Evolutionary conservation across 805 yeast genomes (phyloP).

Genomic region (Kockiozyma suomiensis): DNA sequence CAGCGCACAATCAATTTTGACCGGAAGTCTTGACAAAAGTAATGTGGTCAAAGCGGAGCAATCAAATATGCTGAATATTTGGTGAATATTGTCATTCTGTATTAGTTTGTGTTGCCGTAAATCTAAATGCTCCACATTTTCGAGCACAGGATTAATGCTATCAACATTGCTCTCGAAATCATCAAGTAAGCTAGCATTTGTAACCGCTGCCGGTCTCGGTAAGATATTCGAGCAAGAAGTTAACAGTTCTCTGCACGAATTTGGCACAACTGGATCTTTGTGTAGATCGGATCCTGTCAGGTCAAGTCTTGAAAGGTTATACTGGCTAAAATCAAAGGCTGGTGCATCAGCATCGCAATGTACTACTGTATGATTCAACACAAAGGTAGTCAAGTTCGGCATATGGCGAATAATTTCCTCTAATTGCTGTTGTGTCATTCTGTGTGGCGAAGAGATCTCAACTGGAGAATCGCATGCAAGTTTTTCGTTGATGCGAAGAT

Average conservation of each 20-base stretch:
- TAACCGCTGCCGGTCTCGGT: neutral
- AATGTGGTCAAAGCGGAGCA: neutral
- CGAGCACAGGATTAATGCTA: neutral
- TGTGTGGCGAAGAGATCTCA: neutral
- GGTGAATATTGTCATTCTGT: too few species aligned
- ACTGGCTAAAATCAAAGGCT: neutral
- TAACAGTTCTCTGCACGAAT: neutral
- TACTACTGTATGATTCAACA: neutral
- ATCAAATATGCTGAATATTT: neutral
- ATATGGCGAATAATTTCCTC: neutral
- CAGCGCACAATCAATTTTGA: too few species aligned
- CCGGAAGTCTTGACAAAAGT: neutral
- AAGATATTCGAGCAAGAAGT: neutral
- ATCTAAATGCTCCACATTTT: neutral
- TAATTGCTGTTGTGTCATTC: neutral
- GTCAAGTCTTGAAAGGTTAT: neutral
- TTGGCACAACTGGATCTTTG: neutral
- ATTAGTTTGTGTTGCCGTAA: neutral
- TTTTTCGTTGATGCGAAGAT: slow-evolving; percentile 12
- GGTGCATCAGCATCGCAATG: neutral
- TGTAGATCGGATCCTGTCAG: neutral
- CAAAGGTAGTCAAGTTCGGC: neutral
- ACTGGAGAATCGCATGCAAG: slow-evolving; percentile 1
- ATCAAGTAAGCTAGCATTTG: neutral
- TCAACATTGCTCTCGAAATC: neutral